Conservation (phyloP, 345 rosid species). For the Carallia pectinifolia region DNA sequence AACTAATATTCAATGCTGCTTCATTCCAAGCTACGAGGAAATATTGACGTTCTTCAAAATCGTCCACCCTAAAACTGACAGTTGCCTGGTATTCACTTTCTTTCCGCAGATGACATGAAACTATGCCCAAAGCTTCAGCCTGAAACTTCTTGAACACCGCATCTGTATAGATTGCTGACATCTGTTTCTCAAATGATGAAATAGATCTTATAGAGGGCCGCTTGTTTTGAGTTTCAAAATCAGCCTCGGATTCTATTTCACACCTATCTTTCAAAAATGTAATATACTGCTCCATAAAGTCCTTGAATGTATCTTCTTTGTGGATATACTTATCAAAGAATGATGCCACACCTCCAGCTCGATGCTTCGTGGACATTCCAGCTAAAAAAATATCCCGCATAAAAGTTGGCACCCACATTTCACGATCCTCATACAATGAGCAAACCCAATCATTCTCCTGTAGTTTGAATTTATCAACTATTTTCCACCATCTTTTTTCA, state of each 20-base stretch:
- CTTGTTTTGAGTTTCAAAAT: slow-evolving; percentile 24
- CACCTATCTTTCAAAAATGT: slow-evolving; percentile 27
- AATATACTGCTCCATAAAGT: slow-evolving; percentile 36
- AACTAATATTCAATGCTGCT: slow-evolving; percentile 27
- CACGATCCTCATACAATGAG: slow-evolving; percentile 37
- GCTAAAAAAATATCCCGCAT: slow-evolving; percentile 33
- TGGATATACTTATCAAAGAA: slow-evolving; percentile 37
- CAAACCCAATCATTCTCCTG: slow-evolving; percentile 35
- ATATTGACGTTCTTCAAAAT: slow-evolving; percentile 30
- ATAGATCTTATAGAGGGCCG: slow-evolving; percentile 30
- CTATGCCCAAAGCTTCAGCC: slow-evolving; percentile 40
- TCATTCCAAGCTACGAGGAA: slow-evolving; percentile 38
- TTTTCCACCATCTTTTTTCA: slow-evolving; percentile 44
- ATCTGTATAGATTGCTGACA: slow-evolving; percentile 34
- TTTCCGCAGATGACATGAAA: slow-evolving; percentile 35
- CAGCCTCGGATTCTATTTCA: slow-evolving; percentile 34
- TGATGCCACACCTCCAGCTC: slow-evolving; percentile 31
- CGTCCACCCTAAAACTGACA: slow-evolving; percentile 32
- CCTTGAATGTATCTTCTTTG: slow-evolving; percentile 33
- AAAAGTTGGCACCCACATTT: slow-evolving; percentile 41
- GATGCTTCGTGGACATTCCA: slow-evolving; percentile 38
- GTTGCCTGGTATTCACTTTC: slow-evolving; percentile 31
- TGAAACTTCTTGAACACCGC: slow-evolving; percentile 45
- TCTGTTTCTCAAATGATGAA: slow-evolving; percentile 41
- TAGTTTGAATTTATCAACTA: slow-evolving; percentile 37